Evolutionary conservation across 306 rosid genomes (phyloP), one percentile per base, ranked within the genome.

Genomic region (Vigna hirtella): DNA sequence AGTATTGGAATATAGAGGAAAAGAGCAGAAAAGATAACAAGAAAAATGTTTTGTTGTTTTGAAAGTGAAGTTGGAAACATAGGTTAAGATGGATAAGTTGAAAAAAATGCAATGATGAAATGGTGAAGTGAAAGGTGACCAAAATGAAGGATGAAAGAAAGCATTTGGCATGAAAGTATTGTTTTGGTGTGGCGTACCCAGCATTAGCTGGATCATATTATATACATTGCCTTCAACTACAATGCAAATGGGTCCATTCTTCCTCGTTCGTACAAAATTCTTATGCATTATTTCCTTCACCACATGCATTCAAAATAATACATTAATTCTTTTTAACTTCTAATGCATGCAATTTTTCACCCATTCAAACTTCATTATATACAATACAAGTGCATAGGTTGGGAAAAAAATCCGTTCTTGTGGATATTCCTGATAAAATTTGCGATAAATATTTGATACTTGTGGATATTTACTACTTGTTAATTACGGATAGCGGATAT

Each of bases 401-500:
- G 1, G 26, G 2, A 24, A 24, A 24, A 24, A 20, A 24, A 0
- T 20, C 1, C 20, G 1, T 20, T 20, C 1, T 0, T 20, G 20
- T 1, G 20, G 22, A 20, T 20, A 24, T 24, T 24, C 26, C 0
- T 24, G 26, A 24, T 24, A 24, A 24, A 24, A 24, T 24, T 2
- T 2, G 26, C 26, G 0, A 24, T 2, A 24, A 0, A 24, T 24
- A 24, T 1, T 24, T 24, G 26, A 1, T 24, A 24, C 0, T 24
- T 1, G 0, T 0, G 1, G 1, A 24, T 24, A 24, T 24, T 24
- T 24, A 1, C 2, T 24, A 1, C 2, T 24, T 24, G 2, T 24
- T 1, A 1, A 2, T 24, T 24, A 0, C 0, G 1, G 2, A 24
- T 24, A 24, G 0, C 2, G 0, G 2, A 24, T 24, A 24, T 24